Evolutionary conservation across 257 asterid genomes (phyloP), one percentile per base, ranked within the genome.

Genomic region (Solanum rostratum): DNA sequence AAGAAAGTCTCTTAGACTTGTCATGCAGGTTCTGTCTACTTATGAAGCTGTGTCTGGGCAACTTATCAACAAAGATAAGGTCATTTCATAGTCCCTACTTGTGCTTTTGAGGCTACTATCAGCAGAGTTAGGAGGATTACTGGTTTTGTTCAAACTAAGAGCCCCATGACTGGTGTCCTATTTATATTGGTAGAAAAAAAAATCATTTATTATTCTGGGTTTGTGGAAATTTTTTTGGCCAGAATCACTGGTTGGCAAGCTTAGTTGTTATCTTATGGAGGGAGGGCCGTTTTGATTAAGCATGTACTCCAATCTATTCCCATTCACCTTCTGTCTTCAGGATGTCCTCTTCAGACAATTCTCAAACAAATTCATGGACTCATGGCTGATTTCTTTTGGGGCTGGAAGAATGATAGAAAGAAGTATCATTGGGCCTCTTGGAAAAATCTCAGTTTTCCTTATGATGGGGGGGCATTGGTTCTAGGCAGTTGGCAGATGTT

Each of bases 91-190:
- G 7, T 39, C 5, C 43, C 7, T 4, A 0, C 7, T 6, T 3
- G 7, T 10, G 4, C 52, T 10, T 46, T 46, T 1, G 11, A 0
- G 0, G 3, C 4, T 2, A 0, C 4, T 0, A 46, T 0, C 0
- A 1, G 11, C 0, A 46, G 5, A 10, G 3, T 46, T 0, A 46
- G 11, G 10, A 3, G 3, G 12, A 1, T 46, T 0, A 46, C 14
- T 0, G 1, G 52, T 11, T 0, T 46, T 3, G 3, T 0, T 0
- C 5, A 46, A 1, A 46, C 0, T 3, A 0, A 10, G 0, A 4
- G 15, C 0, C 52, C 52, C 3, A 11, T 11, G 2, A 11, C 4
- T 0, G 4, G 52, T 10, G 52, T 4, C 4, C 4, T 46, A 0
- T 46, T 3, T 46, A 10, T 46, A 3, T 2, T 2, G 15, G 52